phyloP scores from a whole-genome alignment of 1,284 basidiomycete species.

The Pseudozyma hubeiensis region DNA sequence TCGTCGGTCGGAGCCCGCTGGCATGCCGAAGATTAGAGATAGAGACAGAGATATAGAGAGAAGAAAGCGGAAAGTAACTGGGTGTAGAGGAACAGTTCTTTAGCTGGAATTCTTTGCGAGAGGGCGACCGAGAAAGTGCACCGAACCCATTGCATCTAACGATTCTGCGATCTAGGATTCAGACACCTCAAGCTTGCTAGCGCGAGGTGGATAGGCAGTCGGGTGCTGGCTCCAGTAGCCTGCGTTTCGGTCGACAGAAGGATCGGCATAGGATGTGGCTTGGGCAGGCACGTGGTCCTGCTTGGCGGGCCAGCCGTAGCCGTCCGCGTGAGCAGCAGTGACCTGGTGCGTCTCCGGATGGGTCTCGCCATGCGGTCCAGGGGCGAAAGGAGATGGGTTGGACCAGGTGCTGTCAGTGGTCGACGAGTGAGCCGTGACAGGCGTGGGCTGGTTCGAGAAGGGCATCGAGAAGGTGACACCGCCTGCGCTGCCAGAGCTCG shows the following conservation, averaged over 20 bases:
- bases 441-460: slow-evolving; percentile 25
- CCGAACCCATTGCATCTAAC: no score
- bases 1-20: no score
- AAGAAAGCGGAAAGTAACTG: no score
- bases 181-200: slow-evolving; percentile 36
- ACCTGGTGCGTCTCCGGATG: slow-evolving; percentile 34
- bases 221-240: slow-evolving; percentile 51
- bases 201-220: slow-evolving; percentile 29
- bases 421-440: slow-evolving; percentile 37
- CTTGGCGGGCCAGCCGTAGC: slow-evolving; percentile 49
- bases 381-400: slow-evolving; percentile 43
- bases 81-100: background rate
- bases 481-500: slow-evolving; percentile 28
- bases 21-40: no score
- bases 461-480: slow-evolving; percentile 53
- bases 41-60: no score
- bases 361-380: slow-evolving; percentile 45
- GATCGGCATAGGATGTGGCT: slow-evolving; percentile 30
- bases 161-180: slow-evolving; percentile 16
- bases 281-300: slow-evolving; percentile 72
- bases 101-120: background rate
- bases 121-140: background rate
- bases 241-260: slow-evolving; percentile 30
- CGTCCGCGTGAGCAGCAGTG: slow-evolving; percentile 25
- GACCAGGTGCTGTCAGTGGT: slow-evolving; percentile 43